Percentiles rank a stretch among this genome's conserved stretches.
Evolutionary conservation across 306 rosid genomes (phyloP).

Genomic region (Sesbania bispinosa): DNA sequence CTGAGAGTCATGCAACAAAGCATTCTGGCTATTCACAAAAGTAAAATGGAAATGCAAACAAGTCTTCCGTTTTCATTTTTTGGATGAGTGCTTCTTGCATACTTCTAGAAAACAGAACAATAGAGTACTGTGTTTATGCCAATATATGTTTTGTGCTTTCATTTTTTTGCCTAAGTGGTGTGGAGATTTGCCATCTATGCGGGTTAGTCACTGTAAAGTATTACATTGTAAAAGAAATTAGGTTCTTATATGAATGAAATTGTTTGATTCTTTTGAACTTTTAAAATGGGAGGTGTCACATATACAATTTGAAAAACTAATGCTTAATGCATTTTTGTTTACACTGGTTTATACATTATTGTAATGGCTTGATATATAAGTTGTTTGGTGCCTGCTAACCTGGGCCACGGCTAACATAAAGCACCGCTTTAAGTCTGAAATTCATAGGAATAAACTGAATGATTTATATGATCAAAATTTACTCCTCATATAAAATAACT

Average conservation of each 20-base stretch:
- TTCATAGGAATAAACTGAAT: no score
- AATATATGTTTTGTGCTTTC: conserved; percentile 20
- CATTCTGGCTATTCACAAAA: conserved; percentile 29
- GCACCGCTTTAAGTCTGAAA: no score
- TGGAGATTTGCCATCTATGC: neutral
- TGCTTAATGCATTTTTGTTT: no score
- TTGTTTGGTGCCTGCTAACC: no score
- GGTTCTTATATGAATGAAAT: neutral
- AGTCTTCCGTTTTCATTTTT: conserved; percentile 5
- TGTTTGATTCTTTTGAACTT: neutral
- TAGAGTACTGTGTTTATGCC: neutral
- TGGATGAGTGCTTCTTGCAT: neutral
- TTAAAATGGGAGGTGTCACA: no score
- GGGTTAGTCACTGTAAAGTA: neutral
- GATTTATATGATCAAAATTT: no score
- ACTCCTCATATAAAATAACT: no score
- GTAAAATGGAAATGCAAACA: conserved; percentile 19
- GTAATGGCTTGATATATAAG: no score
- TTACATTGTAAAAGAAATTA: neutral
- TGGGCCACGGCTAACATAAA: no score
- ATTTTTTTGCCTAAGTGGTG: neutral
- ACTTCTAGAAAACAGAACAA: neutral
- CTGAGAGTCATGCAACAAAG: conserved; percentile 23
- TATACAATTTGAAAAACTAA: no score
- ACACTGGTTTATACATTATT: no score